Conservation (phyloP, 768 basidiomycete species). For the Cyathus striatus region DNA sequence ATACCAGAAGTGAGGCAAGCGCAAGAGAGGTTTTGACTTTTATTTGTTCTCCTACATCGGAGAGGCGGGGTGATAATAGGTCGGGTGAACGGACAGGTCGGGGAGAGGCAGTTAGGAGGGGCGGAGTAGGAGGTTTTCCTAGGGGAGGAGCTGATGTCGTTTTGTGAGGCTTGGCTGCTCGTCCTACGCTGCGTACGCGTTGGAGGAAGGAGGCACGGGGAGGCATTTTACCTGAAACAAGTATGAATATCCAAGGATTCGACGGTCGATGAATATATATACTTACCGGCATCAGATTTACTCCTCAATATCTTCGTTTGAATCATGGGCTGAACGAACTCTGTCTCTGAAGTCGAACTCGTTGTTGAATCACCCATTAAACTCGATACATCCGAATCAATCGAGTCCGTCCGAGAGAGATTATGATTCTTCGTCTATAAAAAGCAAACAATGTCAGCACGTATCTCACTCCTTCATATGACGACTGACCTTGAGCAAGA, state of each 20-base stretch:
- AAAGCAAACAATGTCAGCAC: not conserved
- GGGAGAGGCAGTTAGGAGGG: conserved; percentile 1
- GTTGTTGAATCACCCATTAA: conserved; percentile 22
- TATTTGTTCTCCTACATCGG: conserved; percentile 5
- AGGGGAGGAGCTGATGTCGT: not conserved
- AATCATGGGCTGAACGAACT: conserved; percentile 14
- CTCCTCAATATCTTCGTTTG: conserved; percentile 8
- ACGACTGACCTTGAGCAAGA: conserved; percentile 88
- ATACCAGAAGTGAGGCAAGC: conserved; percentile 80
- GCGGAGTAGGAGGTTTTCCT: not conserved
- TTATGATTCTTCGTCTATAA: conserved; percentile 76
- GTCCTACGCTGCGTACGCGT: conserved; percentile 31
- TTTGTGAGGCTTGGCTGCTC: conserved; percentile 6
- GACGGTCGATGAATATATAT: conserved; percentile 10
- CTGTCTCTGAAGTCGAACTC: conserved; percentile 19
- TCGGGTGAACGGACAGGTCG: conserved; percentile 2
- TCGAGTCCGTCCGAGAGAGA: conserved; percentile 21
- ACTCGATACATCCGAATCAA: conserved; percentile 16
- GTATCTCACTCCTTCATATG: not conserved
- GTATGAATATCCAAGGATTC: conserved; percentile 1
- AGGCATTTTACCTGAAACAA: conserved; percentile 22
- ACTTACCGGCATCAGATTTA: conserved; percentile 24
- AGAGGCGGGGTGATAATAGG: not conserved
- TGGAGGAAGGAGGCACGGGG: conserved; percentile 34
- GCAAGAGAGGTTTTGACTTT: conserved; percentile 74